phyloP scores from a whole-genome alignment of 257 asterid species.

The Cinchona pubescens region DNA sequence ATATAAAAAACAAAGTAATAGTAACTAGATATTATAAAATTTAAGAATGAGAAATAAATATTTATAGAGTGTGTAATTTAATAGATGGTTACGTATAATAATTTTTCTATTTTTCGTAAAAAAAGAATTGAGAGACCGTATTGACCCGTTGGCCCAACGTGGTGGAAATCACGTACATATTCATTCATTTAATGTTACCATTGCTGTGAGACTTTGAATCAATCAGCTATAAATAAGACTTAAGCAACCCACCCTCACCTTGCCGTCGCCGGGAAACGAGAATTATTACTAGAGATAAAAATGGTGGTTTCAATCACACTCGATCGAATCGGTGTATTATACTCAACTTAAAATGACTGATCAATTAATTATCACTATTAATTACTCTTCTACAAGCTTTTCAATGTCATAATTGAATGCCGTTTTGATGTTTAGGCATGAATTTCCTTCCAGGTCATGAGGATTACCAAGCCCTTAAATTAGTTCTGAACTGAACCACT shows the following conservation, averaged over 20 bases:
- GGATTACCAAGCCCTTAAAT: neutral
- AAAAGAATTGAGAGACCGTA: too few relatives aligned
- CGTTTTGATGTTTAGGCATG: neutral
- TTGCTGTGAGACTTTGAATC: neutral
- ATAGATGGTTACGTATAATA: too few relatives aligned
- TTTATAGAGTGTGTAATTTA: too few relatives aligned
- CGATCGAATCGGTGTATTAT: neutral
- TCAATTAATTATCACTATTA: neutral
- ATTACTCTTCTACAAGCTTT: neutral
- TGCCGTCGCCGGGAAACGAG: constrained; percentile 4
- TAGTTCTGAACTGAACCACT: neutral
- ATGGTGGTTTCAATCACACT: neutral
- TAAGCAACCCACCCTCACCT: neutral
- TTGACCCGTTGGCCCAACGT: neutral
- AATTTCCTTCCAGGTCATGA: neutral
- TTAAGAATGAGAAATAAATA: too few relatives aligned
- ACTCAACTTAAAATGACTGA: neutral
- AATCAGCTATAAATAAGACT: neutral
- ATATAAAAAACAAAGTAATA: too few relatives aligned
- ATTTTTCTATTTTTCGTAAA: too few relatives aligned
- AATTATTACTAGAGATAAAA: neutral
- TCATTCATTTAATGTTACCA: neutral
- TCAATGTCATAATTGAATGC: neutral
- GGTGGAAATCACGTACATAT: rapidly evolving
- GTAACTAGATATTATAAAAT: too few relatives aligned